Base-by-base conservation (phyloP, 139 green algal species). In the Ettlia oleoabundans region DNA sequence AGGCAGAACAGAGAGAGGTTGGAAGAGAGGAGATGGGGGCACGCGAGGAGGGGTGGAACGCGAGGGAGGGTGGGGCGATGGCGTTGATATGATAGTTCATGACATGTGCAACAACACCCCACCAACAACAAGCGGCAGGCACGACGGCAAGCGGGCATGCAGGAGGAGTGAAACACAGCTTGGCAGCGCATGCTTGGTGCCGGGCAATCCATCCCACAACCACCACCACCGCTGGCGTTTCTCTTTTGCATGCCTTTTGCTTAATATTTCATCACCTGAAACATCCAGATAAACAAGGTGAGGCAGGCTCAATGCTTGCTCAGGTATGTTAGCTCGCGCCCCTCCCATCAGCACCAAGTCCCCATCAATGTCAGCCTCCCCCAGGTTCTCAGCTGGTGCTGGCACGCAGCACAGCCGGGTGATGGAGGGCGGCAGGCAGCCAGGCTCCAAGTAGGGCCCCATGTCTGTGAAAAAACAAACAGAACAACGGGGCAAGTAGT, bases 371-470 rank as follows among this genome's bases (percentile, higher is more conserved):
- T 65, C 28, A 6, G 6, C 35, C 7, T 38, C 53, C 1, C 4
- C 26, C 1, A n/a, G 30, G 7, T 32, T 1, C 32, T 66, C 42
- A 6, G 18, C 73, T 1, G 73, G 73, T 1, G 52, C 52, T 0
- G 73, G 73, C 53, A 80, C 73, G 38, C 38, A 69, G 73, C 73
- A 80, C 26, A 80, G 35, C 18, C 73, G 73, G 26, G 52, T 80
- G 52, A 80, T 33, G 35, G 18, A 47, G 73, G 53, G 1, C 10
- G 73, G 73, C 24, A 80, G 53, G 53, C 53, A 80, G 35, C 37
- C 53, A 7, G 52, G 73, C 26, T 69, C 24, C 8, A 80, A 40
- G 4, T 30, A 28, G 26, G 73, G 73, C 3, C 73, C 73, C 7
- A 33, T 26, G 73, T 80, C 73, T 80, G 73, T 30, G 35, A 18